These are phyloP conservation scores for Trametes polyzona DNA, from an alignment of 1,284 basidiomycete genomes.

Conservation along the genomic window DNA sequence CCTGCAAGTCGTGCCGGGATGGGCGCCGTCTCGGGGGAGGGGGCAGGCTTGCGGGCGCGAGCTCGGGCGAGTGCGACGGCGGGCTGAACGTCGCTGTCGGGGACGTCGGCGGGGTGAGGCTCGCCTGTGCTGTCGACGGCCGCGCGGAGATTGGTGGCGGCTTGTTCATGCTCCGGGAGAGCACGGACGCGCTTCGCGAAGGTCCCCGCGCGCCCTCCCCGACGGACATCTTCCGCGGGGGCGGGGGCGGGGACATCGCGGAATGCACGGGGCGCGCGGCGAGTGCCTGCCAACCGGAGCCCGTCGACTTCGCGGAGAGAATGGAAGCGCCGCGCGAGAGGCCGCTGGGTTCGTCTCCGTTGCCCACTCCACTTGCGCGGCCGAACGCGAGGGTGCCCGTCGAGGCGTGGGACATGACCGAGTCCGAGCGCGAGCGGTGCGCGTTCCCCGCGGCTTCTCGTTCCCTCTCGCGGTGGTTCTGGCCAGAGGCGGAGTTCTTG, in stretches of 20 bases:
- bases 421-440: constrained; percentile 25
- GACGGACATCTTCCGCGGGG: constrained; percentile 9
- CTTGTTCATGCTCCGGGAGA: constrained; percentile 17
- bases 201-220: constrained; percentile 17
- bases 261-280: constrained; percentile 1
- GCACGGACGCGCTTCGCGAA: constrained; percentile 26
- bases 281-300: constrained; percentile 1
- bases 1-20: constrained; percentile 23
- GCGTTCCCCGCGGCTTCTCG: constrained; percentile 8
- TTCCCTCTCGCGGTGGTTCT: constrained; percentile 1
- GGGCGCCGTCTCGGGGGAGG: constrained; percentile 42
- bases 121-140: constrained; percentile 37
- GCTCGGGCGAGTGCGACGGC: constrained; percentile 27
- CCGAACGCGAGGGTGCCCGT: constrained; percentile 32
- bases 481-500: constrained; percentile 3
- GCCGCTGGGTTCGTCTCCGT: neutral
- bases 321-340: constrained; percentile 16
- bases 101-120: constrained; percentile 27
- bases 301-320: constrained; percentile 11
- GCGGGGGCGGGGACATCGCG: constrained; percentile 1
- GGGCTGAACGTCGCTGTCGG: constrained; percentile 19
- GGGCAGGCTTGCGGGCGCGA: constrained; percentile 33
- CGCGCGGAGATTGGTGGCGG: constrained; percentile 19
- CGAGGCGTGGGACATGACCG: constrained; percentile 30
- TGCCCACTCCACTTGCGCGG: neutral